These are phyloP conservation scores for Phaeoacremonium minimum DNA, from an alignment of 2,329 filamentous ascomycete genomes.

Conservation along the genomic window DNA sequence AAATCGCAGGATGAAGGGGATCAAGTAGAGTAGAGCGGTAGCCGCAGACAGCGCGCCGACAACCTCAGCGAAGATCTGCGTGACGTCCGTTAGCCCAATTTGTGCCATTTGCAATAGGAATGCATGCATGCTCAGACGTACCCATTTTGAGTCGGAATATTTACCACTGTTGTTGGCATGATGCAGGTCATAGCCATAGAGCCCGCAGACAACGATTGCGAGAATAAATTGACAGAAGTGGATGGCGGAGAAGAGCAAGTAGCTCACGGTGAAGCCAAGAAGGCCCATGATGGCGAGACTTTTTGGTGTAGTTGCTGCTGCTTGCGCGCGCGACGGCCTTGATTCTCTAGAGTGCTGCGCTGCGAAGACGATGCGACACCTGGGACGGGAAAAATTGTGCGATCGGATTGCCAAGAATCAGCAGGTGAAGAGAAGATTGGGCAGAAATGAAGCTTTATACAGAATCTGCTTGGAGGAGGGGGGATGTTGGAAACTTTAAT, in stretches of 20 bases:
- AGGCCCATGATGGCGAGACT: constrained; percentile 33
- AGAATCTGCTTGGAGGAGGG: not conserved
- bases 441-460: not conserved
- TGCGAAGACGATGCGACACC: not conserved
- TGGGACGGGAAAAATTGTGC: not conserved
- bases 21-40: constrained; percentile 60
- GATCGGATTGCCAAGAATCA: not conserved
- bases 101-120: constrained; percentile 3
- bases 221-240: constrained; percentile 75
- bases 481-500: no score
- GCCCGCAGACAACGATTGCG: constrained; percentile 70
- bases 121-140: constrained; percentile 28
- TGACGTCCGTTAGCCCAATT: constrained; percentile 1
- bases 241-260: constrained; percentile 54
- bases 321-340: not conserved
- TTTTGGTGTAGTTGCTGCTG: not conserved
- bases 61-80: constrained; percentile 66
- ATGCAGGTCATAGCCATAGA: constrained; percentile 70
- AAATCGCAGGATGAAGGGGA: constrained; percentile 56
- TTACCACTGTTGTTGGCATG: constrained; percentile 42
- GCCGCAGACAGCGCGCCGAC: constrained; percentile 62
- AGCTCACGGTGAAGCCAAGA: constrained; percentile 38
- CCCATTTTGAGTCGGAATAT: constrained; percentile 65
- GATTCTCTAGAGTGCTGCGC: not conserved
- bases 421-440: no score